Evolutionary conservation across 2,329 filamentous ascomycete genomes (phyloP), one percentile per base, ranked within the genome.

Genomic region (Penicillium sp.): DNA sequence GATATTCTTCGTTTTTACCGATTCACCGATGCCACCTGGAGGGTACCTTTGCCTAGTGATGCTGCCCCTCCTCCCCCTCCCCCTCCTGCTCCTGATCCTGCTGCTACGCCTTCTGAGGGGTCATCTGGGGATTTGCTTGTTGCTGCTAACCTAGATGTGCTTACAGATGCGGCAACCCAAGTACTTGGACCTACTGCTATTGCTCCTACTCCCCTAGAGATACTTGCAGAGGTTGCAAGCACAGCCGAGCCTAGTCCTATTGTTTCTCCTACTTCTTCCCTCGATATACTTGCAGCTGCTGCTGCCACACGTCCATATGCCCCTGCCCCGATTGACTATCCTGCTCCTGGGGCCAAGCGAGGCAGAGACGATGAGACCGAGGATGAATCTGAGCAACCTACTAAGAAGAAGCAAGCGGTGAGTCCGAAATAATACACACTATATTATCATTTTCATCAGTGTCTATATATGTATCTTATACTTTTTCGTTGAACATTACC

Each of bases 1-100:
- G 51, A 53, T n/a, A 10, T 53, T 39, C 51, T 53, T 23, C 47
- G 21, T 17, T 48, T 31, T 39, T 25, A 53, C 23, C 42, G 33
- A 21, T 33, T 47, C 13, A 48, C 42, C 2, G 51, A 53, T 39
- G 1, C 17, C n/a, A 8, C 4, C 19, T 53, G 51, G 51, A 35
- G 23, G 23, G 42, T 31, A 38, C 51, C 51, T 48, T 12, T 23
- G 17, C 23, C 35, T 39, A 33, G 31, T 6, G 9, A 17, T 27
- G 10, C 31, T n/a, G 33, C 19, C 7, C 7, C 44, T 3, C 4
- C 29, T 9, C 27, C 44, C 6, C 27, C 27, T 9, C 19, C 31
- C 15, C 19, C 29, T n/a, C 17, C 33, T 1, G 6, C n/a, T 19
- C 23, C 44, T 21, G 4, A n/a, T 1, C 13, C 25, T 13, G 23